Base-by-base conservation (phyloP, 2,329 filamentous ascomycete species). In the Penicillium digitatum region DNA sequence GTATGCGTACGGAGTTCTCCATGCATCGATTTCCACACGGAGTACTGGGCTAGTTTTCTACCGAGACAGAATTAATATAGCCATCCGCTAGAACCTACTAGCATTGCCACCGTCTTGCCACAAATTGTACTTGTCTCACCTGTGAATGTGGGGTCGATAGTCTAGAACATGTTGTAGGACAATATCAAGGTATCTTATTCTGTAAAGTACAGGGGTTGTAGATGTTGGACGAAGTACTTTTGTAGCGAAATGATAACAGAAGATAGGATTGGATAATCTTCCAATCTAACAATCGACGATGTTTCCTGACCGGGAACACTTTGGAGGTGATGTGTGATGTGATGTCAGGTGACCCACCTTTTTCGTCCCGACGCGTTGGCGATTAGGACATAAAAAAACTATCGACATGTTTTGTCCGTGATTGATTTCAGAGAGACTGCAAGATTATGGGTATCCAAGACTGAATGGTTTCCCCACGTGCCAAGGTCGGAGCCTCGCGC, bases 301-400 rank as follows among this genome's bases (percentile, higher is more conserved):
- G 35, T 40, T 40, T 38, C 16, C 10, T 44, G n/a, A 52, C 32
- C n/a, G n/a, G n/a, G n/a, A n/a, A n/a, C n/a, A n/a, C 18, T 24
- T 42, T n/a, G n/a, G 5, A 26, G 16, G 16, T 38, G 42, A 54
- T 20, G 52, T 54, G 39, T 12, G 12, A n/a, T 9, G 14, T 24
- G 42, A 46, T 20, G 52, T 55, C 52, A 55, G 27, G 52, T 55
- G 52, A 55, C 52, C 47, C 37, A 18, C 18, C 10, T 3, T 37
- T 27, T 45, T 39, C 31, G 4, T 16, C 24, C 24, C 16, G 27
- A 40, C 27, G 12, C 44, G 45, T 29, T 32, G 14, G 16, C 43
- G 20, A 34, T 31, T 26, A 26, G n/a, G 16, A 50, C 48, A 29
- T 16, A 3, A 20, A 40, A 6, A 11, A 32, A 16, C 14, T 3